phyloP scores from a whole-genome alignment of 2,329 filamentous ascomycete species.

The Cladosporium sp. region DNA sequence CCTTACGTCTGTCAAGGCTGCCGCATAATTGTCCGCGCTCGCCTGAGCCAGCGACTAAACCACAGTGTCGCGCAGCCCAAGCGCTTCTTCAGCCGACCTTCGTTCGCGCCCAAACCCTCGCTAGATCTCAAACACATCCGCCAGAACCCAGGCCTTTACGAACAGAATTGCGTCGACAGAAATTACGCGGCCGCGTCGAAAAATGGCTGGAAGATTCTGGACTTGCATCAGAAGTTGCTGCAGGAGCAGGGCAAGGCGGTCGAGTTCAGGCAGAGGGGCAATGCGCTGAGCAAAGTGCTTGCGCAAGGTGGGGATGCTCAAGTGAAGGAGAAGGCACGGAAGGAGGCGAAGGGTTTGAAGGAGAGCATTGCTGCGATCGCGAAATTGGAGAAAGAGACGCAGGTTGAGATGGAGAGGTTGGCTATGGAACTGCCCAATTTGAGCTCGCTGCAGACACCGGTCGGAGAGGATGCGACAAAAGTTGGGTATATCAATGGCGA shows the following conservation, averaged over 20 bases:
- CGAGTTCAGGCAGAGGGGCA: slow-evolving; percentile 61
- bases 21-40: slow-evolving; percentile 2
- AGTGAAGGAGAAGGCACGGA: slow-evolving; percentile 45
- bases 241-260: slow-evolving; percentile 56
- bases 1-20: slow-evolving; percentile 5
- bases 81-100: slow-evolving; percentile 50
- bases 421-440: slow-evolving; percentile 82
- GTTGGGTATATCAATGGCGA: slow-evolving; percentile 77
- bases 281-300: slow-evolving; percentile 55
- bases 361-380: slow-evolving; percentile 57
- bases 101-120: slow-evolving; percentile 71
- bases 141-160: slow-evolving; percentile 73
- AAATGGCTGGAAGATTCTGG: slow-evolving; percentile 51
- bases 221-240: slow-evolving; percentile 44
- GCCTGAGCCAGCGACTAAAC: not conserved
- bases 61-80: slow-evolving; percentile 11
- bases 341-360: slow-evolving; percentile 64
- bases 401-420: slow-evolving; percentile 65
- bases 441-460: slow-evolving; percentile 71
- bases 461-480: slow-evolving; percentile 60
- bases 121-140: slow-evolving; percentile 90
- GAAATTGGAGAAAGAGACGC: slow-evolving; percentile 56
- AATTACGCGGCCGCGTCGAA: slow-evolving; percentile 64
- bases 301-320: slow-evolving; percentile 33
- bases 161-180: slow-evolving; percentile 76